These are phyloP conservation scores for Alloascoidea africana DNA, from an alignment of 805 yeast genomes.

Conservation along the genomic window DNA sequence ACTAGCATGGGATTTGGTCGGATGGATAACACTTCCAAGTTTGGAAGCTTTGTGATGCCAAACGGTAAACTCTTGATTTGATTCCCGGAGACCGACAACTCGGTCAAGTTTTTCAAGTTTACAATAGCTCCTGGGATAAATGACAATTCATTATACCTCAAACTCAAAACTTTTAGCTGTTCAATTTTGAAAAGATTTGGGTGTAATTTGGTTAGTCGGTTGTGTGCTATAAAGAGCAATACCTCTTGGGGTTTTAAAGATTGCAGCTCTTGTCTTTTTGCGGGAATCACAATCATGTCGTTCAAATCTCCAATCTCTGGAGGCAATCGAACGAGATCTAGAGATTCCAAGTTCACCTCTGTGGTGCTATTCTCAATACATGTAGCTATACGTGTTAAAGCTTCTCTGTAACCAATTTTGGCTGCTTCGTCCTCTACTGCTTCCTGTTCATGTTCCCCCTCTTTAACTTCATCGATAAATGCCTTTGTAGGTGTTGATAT, in stretches of 20 bases:
- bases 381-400: not conserved
- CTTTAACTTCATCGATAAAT: too few species aligned
- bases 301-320: constrained; percentile 18
- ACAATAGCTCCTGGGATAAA: constrained; percentile 18
- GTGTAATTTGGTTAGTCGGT: constrained; percentile 14
- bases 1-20: constrained; percentile 20
- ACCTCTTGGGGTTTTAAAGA: constrained; percentile 12
- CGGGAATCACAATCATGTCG: constrained; percentile 11
- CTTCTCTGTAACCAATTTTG: not conserved
- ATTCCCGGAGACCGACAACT: constrained; percentile 21
- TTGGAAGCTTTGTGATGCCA: constrained; percentile 16
- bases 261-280: constrained; percentile 6
- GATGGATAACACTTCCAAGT: constrained; percentile 15
- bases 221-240: constrained; percentile 15
- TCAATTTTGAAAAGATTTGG: constrained; percentile 16
- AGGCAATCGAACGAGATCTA: constrained; percentile 17
- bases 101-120: constrained; percentile 14
- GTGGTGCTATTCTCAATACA: not conserved
- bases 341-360: constrained; percentile 9
- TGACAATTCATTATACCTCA: constrained; percentile 18
- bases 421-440: not conserved
- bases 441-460: not conserved
- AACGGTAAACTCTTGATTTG: constrained; percentile 17
- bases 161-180: constrained; percentile 18
- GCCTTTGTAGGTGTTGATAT: too few species aligned